Conservation (phyloP, 805 yeast species). For the Sugiyamaella lignohabitans region DNA sequence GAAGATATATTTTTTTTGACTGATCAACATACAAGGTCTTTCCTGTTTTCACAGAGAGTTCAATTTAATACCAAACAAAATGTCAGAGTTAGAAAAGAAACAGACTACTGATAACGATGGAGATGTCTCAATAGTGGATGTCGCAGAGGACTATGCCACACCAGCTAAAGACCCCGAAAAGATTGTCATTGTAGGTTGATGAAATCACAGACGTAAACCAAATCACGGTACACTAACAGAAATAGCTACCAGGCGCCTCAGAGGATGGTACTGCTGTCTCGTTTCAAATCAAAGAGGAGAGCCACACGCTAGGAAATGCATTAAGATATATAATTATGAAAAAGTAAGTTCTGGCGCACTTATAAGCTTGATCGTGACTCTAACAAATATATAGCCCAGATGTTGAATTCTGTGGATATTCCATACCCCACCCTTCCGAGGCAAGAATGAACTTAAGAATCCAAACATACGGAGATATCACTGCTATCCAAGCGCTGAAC, state of each 20-base stretch:
- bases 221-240: slow-evolving; percentile 3
- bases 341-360: slow-evolving; percentile 42
- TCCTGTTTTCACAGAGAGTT: too few relatives aligned
- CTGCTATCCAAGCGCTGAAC: slow-evolving; percentile 89
- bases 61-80: too few relatives aligned
- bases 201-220: too few relatives aligned
- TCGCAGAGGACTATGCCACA: background rate
- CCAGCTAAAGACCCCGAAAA: slow-evolving; percentile 24
- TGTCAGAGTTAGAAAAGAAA: too few relatives aligned
- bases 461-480: slow-evolving; percentile 78
- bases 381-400: slow-evolving; percentile 48
- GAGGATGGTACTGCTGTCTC: slow-evolving; percentile 94
- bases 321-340: slow-evolving; percentile 92
- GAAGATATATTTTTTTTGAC: too few relatives aligned
- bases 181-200: slow-evolving; percentile 26
- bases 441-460: slow-evolving; percentile 81
- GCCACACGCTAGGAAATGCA: slow-evolving; percentile 93
- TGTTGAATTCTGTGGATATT: slow-evolving; percentile 96
- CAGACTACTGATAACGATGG: background rate
- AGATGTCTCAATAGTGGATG: background rate
- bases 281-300: slow-evolving; percentile 88
- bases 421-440: slow-evolving; percentile 98
- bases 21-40: too few relatives aligned
- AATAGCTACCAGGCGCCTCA: slow-evolving; percentile 68
- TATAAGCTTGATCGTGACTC: too few relatives aligned